These are phyloP conservation scores for Parathielavia appendiculata DNA, from an alignment of 495 filamentous ascomycete species.

Conservation along the genomic window DNA sequence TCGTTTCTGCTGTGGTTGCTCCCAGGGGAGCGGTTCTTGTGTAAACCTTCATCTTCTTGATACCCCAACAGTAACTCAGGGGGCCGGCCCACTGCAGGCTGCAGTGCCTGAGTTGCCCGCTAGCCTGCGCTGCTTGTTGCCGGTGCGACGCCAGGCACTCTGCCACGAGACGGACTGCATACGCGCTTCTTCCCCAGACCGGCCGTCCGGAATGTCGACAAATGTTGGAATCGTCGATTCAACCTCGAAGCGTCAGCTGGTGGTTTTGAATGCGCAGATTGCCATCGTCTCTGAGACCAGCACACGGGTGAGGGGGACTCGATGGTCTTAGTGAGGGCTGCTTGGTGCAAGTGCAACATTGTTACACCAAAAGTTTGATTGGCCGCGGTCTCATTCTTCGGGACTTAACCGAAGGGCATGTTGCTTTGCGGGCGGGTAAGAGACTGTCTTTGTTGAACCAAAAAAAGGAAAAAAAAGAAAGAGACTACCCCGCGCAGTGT, in stretches of 20 bases:
- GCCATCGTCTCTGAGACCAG: no score
- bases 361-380: slow-evolving; percentile 1
- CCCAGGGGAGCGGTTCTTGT: slow-evolving; percentile 30
- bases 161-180: background rate
- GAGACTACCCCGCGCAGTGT: background rate
- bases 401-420: slow-evolving; percentile 6
- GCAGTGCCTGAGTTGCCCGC: background rate
- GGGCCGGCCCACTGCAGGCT: slow-evolving; percentile 1
- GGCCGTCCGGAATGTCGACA: background rate
- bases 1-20: slow-evolving; percentile 26
- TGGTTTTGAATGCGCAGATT: no score
- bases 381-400: slow-evolving; percentile 1
- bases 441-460: background rate
- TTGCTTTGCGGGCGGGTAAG: background rate
- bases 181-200: background rate
- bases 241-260: no score
- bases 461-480: no score
- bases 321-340: background rate
- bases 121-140: slow-evolving; percentile 4
- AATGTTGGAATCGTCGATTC: background rate
- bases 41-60: slow-evolving; percentile 17
- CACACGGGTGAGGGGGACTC: background rate
- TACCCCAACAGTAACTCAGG: slow-evolving; percentile 10
- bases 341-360: slow-evolving; percentile 5
- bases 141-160: background rate